Evolutionary conservation across 2,329 filamentous ascomycete species (phyloP).

Genomic region (Monosporascus sp.): DNA sequence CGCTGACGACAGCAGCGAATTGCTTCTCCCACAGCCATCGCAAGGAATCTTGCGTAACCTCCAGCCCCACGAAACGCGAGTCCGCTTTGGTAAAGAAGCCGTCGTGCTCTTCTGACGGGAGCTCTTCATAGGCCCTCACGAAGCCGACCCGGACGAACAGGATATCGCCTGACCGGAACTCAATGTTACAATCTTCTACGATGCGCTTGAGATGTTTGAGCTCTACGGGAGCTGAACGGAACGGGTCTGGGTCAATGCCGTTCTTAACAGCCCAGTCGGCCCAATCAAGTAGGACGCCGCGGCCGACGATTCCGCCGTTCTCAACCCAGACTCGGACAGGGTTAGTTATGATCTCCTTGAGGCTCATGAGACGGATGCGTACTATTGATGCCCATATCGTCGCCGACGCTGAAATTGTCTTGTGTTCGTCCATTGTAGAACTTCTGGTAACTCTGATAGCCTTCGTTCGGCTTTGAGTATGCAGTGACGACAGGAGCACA

Average conservation of each 20-base stretch:
- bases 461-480: not conserved
- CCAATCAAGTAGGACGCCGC: slow-evolving; percentile 42
- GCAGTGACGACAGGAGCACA: not conserved
- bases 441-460: slow-evolving; percentile 2
- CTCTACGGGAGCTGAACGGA: slow-evolving; percentile 1
- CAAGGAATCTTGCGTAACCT: slow-evolving; percentile 27
- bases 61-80: slow-evolving; percentile 33
- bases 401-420: not conserved
- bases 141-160: slow-evolving; percentile 34
- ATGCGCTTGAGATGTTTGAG: slow-evolving; percentile 28
- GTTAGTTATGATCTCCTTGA: not conserved
- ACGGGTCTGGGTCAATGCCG: not conserved
- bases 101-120: slow-evolving; percentile 14
- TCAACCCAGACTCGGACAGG: slow-evolving; percentile 27
- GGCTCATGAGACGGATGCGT: not conserved
- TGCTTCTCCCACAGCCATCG: slow-evolving; percentile 40
- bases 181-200: slow-evolving; percentile 25
- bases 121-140: slow-evolving; percentile 23
- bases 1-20: slow-evolving; percentile 39
- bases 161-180: slow-evolving; percentile 31
- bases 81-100: slow-evolving; percentile 19
- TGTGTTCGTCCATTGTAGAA: not conserved
- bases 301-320: slow-evolving; percentile 35
- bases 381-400: not conserved
- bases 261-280: slow-evolving; percentile 10